phyloP scores from a whole-genome alignment of 768 basidiomycete species.

The Mycena haematopus region DNA sequence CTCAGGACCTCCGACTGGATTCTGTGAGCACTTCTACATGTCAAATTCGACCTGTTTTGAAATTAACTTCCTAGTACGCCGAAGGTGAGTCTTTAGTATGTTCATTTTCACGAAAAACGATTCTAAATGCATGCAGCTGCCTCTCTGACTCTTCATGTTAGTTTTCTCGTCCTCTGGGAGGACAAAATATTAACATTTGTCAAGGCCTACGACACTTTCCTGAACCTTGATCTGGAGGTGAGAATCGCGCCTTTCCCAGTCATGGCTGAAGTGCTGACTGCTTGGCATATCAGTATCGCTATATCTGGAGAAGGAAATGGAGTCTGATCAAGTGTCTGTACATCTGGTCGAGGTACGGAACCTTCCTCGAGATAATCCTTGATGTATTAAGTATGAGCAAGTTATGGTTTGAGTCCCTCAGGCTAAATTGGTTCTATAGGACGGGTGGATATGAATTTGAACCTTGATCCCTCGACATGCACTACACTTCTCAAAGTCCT shows the following conservation, averaged over 20 bases:
- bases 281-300: neutral
- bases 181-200: neutral
- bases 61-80: conserved; percentile 1
- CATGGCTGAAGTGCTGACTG: neutral
- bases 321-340: conserved; percentile 34
- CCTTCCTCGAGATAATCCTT: conserved; percentile 32
- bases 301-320: conserved; percentile 35
- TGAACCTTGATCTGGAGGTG: conserved; percentile 14
- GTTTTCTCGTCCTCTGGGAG: neutral
- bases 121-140: neutral
- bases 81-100: conserved; percentile 7
- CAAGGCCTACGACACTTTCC: conserved; percentile 20
- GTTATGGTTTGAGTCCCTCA: neutral
- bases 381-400: conserved; percentile 25
- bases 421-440: neutral
- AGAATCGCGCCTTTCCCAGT: neutral
- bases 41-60: neutral
- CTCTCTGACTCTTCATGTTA: conserved; percentile 3
- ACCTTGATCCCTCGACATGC: neutral
- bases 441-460: neutral
- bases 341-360: conserved; percentile 36
- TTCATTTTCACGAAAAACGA: neutral
- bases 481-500: neutral
- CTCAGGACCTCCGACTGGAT: neutral
- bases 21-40: neutral